Evolutionary conservation across 495 filamentous ascomycete species (phyloP), one percentile per base, ranked within the genome.

Genomic region (Podospora australis): DNA sequence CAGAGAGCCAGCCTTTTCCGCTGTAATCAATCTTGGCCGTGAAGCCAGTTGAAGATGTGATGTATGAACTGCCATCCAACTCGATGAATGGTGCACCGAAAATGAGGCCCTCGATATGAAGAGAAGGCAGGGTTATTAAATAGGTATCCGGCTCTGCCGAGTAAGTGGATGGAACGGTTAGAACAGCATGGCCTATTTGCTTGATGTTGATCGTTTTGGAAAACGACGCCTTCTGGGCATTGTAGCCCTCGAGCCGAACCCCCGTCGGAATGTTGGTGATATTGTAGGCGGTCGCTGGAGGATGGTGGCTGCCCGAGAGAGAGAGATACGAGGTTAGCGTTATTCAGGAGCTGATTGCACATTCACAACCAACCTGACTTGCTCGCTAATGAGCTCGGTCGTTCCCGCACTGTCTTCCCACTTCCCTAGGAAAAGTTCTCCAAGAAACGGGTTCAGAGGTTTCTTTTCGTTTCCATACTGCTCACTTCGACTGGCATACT

Each of bases 401-500:
- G 78, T 82, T 9, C 90, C 88, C 16, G 77, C 75, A 29, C 79
- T 78, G 45, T 89, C 83, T 51, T 84, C 79, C 90, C 90, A 96
- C 61, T 79, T 84, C 2, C 90, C 90, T 3, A 96, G 64, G 60
- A 95, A 97, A 24, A 96, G 69, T 67, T 98, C 92, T 29, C 92
- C 92, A 16, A 92, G 65, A 68, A 92, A 92, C 1, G 87, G 87
- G 59, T 96, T 97, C 50, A 98, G 71, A 0, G 92, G 92, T 72
- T 98, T 97, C 77, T 97, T 97, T 75, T 96, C 92, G 56, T 89
- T 89, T 19, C 88, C 88, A 38, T 84, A 80, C 67, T 95, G 89
- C 69, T 95, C 90, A 61, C 82, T 96, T 38, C 91, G 81, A 54
- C 81, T 88, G 63, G 84, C 86, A 66, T 97, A 96, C 57, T 95